These are phyloP conservation scores for Xylariales sp. DNA, from an alignment of 2,329 filamentous ascomycete genomes.

Conservation along the genomic window DNA sequence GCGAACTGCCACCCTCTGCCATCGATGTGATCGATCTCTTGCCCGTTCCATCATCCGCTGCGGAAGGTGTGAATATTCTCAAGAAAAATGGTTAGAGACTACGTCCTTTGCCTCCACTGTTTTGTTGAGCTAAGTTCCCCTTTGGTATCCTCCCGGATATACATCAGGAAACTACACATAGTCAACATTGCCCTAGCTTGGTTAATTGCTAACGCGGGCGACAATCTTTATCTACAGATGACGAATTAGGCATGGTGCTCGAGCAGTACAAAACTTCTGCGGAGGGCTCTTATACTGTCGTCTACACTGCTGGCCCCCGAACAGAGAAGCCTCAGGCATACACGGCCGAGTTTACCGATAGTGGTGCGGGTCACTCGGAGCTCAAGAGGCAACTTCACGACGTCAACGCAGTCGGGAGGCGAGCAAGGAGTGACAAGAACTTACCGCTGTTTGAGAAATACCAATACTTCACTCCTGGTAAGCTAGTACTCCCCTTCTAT, in stretches of 20 bases:
- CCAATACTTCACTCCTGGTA: slow-evolving; percentile 91
- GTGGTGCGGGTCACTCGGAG: slow-evolving; percentile 72
- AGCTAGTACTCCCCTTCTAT: slow-evolving; percentile 41
- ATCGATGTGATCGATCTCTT: slow-evolving; percentile 57
- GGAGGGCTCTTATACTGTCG: slow-evolving; percentile 73
- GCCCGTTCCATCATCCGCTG: slow-evolving; percentile 51
- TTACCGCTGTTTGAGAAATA: slow-evolving; percentile 87
- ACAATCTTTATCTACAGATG: slow-evolving; percentile 51
- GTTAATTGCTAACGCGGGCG: slow-evolving; percentile 12
- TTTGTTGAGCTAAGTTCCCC: neutral
- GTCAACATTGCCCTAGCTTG: neutral
- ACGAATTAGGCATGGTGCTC: slow-evolving; percentile 63
- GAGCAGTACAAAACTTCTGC: slow-evolving; percentile 50
- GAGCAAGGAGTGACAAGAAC: slow-evolving; percentile 57
- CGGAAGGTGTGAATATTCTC: slow-evolving; percentile 59
- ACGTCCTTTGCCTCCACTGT: neutral
- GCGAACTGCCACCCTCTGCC: slow-evolving; percentile 54
- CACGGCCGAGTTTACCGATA: slow-evolving; percentile 67
- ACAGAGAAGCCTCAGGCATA: slow-evolving; percentile 64
- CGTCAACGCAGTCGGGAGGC: slow-evolving; percentile 46
- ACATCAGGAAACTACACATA: neutral
- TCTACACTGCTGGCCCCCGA: slow-evolving; percentile 76
- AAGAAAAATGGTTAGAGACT: slow-evolving; percentile 60
- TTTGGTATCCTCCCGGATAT: neutral
- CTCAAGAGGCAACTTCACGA: slow-evolving; percentile 70